phyloP scores from a whole-genome alignment of 2,329 filamentous ascomycete genomes.

The Trichocomaceae sp. region DNA sequence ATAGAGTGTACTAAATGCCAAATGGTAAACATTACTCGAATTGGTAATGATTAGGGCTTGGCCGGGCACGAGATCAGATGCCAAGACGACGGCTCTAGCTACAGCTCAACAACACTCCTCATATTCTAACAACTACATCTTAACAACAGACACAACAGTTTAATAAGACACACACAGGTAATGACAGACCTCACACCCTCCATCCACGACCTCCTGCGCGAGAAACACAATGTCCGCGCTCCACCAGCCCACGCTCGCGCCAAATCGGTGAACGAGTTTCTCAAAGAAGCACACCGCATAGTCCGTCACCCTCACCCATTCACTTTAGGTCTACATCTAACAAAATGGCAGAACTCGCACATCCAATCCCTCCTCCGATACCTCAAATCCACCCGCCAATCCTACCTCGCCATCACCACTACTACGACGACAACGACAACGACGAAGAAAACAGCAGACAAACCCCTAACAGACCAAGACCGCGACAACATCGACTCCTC shows the following conservation, averaged over 20 bases:
- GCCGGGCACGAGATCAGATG: slow-evolving; percentile 9
- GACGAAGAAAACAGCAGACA: slow-evolving; percentile 20
- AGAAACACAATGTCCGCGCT: slow-evolving; percentile 15
- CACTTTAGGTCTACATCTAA: neutral
- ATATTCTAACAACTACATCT: too few species aligned
- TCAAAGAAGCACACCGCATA: slow-evolving; percentile 91
- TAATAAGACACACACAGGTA: neutral
- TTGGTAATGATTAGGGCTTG: neutral
- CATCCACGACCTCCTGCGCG: slow-evolving; percentile 29
- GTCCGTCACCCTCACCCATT: slow-evolving; percentile 39
- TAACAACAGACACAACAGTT: neutral
- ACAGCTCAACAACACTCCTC: too few species aligned
- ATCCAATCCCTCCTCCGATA: slow-evolving; percentile 74
- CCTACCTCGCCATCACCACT: slow-evolving; percentile 70
- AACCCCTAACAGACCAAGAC: slow-evolving; percentile 69
- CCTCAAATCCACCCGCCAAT: slow-evolving; percentile 74
- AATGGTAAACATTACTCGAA: too few species aligned
- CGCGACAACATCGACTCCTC: slow-evolving; percentile 82
- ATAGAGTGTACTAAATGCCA: too few species aligned
- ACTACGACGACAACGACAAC: slow-evolving; percentile 43
- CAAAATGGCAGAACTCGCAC: slow-evolving; percentile 65
- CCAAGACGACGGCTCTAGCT: slow-evolving; percentile 5
- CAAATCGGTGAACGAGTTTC: slow-evolving; percentile 66
- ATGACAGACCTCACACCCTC: slow-evolving; percentile 40
- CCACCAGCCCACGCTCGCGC: slow-evolving; percentile 13